Percentiles rank a stretch among this genome's conserved stretches.
phyloP scores from a whole-genome alignment of 2,329 filamentous ascomycete genomes.

The Thielaviopsis musarum region DNA sequence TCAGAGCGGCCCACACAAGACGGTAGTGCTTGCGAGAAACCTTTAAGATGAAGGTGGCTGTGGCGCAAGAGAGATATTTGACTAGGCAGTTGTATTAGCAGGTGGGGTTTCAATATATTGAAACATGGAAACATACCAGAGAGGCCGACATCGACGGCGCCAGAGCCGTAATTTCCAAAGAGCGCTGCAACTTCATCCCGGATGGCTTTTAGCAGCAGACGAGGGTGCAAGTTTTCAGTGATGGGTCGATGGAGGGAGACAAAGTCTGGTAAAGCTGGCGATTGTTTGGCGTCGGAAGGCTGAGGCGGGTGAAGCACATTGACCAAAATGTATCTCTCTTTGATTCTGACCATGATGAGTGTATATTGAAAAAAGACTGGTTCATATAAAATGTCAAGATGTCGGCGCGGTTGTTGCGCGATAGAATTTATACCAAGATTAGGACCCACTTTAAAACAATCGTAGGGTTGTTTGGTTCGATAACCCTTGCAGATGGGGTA shows the following conservation, averaged over 20 bases:
- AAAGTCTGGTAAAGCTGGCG: slow-evolving; percentile 34
- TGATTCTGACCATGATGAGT: slow-evolving; percentile 67
- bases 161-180: slow-evolving; percentile 80
- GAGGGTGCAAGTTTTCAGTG: slow-evolving; percentile 49
- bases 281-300: slow-evolving; percentile 18
- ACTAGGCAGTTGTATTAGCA: slow-evolving; percentile 33
- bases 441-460: not conserved
- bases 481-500: not conserved
- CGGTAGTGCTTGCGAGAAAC: slow-evolving; percentile 70
- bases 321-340: slow-evolving; percentile 89
- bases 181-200: slow-evolving; percentile 52
- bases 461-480: not conserved
- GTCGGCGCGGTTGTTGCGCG: not conserved
- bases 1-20: slow-evolving; percentile 78
- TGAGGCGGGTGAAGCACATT: slow-evolving; percentile 74
- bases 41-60: slow-evolving; percentile 81
- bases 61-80: slow-evolving; percentile 84
- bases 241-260: slow-evolving; percentile 68
- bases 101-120: not conserved
- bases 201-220: slow-evolving; percentile 50
- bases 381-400: not conserved
- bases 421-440: slow-evolving; percentile 3
- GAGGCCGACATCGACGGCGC: slow-evolving; percentile 52
- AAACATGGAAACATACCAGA: slow-evolving; percentile 32
- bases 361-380: not conserved